Evolutionary conservation across 306 rosid species (phyloP).

Genomic region (Heteromeles arbutifolia): DNA sequence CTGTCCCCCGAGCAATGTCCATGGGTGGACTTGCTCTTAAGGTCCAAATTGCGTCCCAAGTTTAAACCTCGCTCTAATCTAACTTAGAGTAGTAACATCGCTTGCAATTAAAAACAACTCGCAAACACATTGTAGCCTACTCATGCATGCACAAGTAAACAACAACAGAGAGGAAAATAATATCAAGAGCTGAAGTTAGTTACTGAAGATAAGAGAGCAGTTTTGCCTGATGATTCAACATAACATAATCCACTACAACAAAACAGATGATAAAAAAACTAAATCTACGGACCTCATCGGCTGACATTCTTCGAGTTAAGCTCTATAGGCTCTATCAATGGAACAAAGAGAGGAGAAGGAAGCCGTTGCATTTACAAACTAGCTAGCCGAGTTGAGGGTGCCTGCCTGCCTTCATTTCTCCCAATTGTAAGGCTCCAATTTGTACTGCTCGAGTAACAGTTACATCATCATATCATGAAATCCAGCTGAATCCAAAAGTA

Average conservation of each 20-base stretch:
- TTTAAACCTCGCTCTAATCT: too few relatives aligned
- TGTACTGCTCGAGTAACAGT: slow-evolving; percentile 5
- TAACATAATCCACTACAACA: not conserved
- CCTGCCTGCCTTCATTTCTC: slow-evolving; percentile 6
- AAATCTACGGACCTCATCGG: slow-evolving; percentile 9
- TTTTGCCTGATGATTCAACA: not conserved
- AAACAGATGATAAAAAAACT: slow-evolving; percentile 7
- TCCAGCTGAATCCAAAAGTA: slow-evolving; percentile 72
- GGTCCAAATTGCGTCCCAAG: too few relatives aligned
- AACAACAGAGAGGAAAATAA: not conserved
- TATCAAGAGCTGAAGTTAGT: not conserved
- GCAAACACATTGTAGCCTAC: too few relatives aligned
- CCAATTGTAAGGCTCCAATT: slow-evolving; percentile 5
- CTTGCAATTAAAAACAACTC: too few relatives aligned
- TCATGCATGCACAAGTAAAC: too few relatives aligned
- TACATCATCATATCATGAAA: slow-evolving; percentile 47
- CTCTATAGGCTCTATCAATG: not conserved
- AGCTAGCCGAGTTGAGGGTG: not conserved
- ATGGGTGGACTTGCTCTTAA: too few relatives aligned
- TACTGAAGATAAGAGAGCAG: not conserved
- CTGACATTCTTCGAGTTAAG: not conserved
- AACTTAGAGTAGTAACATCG: too few relatives aligned
- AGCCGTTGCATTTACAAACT: slow-evolving; percentile 25
- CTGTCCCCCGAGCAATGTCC: too few relatives aligned
- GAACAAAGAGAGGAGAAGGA: not conserved